Evolutionary conservation across 805 yeast genomes (phyloP), one percentile per base, ranked within the genome.

Genomic region (Kodamaea restingae): DNA sequence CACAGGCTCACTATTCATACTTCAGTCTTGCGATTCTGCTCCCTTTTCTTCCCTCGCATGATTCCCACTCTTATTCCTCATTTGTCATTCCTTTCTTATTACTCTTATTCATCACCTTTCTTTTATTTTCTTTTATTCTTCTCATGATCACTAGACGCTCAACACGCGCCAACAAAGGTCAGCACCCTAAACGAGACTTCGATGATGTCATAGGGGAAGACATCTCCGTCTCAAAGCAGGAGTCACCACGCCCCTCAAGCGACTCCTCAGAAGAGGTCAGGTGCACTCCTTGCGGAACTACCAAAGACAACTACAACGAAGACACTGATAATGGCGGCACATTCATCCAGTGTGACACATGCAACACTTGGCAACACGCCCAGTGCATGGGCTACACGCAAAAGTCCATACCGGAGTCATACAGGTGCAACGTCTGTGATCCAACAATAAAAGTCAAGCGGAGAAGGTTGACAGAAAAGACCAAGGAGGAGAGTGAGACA

Each of bases 311-410:
- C 45, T 80, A 77, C 52, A 67, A 80, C 49, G 83, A 73, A 44
- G 80, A 70, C 0, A 70, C 68, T 3, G 85, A 79, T 44, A 56
- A 58, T 1, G 58, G 66, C 8, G 79, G 84, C 10, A 66, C 65
- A 9, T 80, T 81, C 84, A 72, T 81, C 18, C 78, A 78, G 50
- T 83, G 90, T 58, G 86, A 79, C 18, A 48, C 59, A 6, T 83
- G 90, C 53, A 58, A 69, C 32, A 75, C 87, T 2, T 83, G 88
- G 88, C 88, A 83, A 53, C 90, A 83, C 52, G 73, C 75, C 22
- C 61, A 54, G 39, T 83, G 90, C 56, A 68, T 81, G 75, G 71
- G 81, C 18, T 78, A 70, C 46, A 40, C 37, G 54, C 63, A 62
- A 8, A 60, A 55, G 22, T 53, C 51, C 21, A 55, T 72, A 1